Evolutionary conservation across 2,329 filamentous ascomycete genomes (phyloP).

Genomic region (Pseudocercospora fijiensis): DNA sequence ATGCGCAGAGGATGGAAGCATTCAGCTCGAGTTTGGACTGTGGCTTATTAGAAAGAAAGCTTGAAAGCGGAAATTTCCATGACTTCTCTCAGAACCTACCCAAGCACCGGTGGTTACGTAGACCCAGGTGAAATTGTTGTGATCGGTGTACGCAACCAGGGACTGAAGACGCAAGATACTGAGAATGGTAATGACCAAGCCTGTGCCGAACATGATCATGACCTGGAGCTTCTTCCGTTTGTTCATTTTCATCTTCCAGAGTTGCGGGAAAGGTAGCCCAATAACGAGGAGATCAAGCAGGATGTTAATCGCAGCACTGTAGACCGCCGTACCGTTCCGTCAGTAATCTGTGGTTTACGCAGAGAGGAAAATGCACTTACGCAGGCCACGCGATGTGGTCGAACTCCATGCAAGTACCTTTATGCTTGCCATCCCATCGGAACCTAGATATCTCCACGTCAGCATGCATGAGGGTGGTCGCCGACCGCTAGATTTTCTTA

Average conservation of each 20-base stretch:
- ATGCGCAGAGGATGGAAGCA: slow-evolving; percentile 10
- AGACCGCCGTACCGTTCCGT: too few relatives aligned
- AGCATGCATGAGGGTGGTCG: neutral
- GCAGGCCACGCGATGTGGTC: slow-evolving; percentile 12
- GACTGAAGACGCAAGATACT: slow-evolving; percentile 18
- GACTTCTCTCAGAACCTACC: neutral
- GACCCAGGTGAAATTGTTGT: slow-evolving; percentile 16
- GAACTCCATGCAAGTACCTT: slow-evolving; percentile 15
- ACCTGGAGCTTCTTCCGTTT: slow-evolving; percentile 18
- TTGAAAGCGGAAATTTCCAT: too few relatives aligned
- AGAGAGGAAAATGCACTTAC: too few relatives aligned
- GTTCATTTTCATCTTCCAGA: slow-evolving; percentile 14
- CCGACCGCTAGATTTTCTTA: neutral
- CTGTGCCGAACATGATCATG: slow-evolving; percentile 21
- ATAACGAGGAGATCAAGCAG: slow-evolving; percentile 14
- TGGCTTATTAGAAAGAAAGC: neutral
- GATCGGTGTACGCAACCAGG: slow-evolving; percentile 14
- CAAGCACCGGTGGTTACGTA: slow-evolving; percentile 7
- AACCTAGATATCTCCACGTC: neutral
- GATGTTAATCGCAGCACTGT: slow-evolving; percentile 16
- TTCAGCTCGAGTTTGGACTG: slow-evolving; percentile 13
- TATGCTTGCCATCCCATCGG: slow-evolving; percentile 2
- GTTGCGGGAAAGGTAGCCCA: slow-evolving; percentile 10
- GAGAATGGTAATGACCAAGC: slow-evolving; percentile 20
- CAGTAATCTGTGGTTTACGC: too few relatives aligned